Conservation (phyloP, 441 rosid genomes). For the Arabidopsis hybrid region DNA sequence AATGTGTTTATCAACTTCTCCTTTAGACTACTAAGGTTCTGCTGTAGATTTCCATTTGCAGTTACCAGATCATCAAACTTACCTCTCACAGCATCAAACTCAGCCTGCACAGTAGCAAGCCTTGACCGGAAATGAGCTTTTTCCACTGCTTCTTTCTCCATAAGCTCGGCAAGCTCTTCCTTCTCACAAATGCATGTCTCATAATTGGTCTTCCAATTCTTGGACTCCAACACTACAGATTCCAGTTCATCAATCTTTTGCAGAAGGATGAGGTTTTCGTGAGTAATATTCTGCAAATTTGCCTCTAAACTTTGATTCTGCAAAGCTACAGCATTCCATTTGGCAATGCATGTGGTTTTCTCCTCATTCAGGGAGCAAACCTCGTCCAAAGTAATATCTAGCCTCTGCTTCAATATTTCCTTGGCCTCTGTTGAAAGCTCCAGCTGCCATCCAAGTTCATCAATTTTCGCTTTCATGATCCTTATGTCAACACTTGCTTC, state of each 20-base stretch:
- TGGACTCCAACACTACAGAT: constrained; percentile 58
- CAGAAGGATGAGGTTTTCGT: constrained; percentile 65
- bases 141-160: constrained; percentile 68
- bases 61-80: constrained; percentile 58
- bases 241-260: constrained; percentile 78
- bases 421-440: constrained; percentile 70
- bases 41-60: constrained; percentile 61
- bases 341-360: constrained; percentile 59
- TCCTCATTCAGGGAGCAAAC: constrained; percentile 68
- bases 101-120: constrained; percentile 59
- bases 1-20: constrained; percentile 56
- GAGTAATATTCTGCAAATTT: constrained; percentile 58
- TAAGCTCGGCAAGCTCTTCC: constrained; percentile 62
- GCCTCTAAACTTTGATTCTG: constrained; percentile 70
- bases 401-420: constrained; percentile 67
- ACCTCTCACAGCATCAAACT: constrained; percentile 54
- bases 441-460: constrained; percentile 68
- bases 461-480: constrained; percentile 57
- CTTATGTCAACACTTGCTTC: constrained; percentile 62
- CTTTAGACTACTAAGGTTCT: constrained; percentile 49
- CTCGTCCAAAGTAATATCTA: constrained; percentile 75
- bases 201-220: constrained; percentile 60
- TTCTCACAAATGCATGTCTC: constrained; percentile 69
- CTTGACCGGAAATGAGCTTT: constrained; percentile 57
- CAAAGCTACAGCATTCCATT: constrained; percentile 65